phyloP scores from a whole-genome alignment of 768 basidiomycete species.

The Boletus rubescentipes region DNA sequence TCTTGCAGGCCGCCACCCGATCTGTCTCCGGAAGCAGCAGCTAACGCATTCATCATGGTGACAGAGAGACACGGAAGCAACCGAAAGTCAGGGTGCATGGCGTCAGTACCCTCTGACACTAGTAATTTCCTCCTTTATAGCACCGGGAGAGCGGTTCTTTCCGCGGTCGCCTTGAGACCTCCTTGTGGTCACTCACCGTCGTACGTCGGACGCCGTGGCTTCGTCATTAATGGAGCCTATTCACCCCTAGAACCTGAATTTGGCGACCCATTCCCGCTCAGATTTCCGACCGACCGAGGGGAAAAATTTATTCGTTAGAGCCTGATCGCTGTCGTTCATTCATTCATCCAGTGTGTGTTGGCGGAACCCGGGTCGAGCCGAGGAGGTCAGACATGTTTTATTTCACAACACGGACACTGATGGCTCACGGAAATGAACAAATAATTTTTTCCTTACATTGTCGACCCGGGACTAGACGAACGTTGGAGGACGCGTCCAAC shows the following conservation, averaged over 20 bases:
- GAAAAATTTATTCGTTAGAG: constrained; percentile 15
- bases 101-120: constrained; percentile 4
- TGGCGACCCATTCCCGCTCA: constrained; percentile 1
- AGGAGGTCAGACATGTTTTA: constrained; percentile 20
- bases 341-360: constrained; percentile 10
- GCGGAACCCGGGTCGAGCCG: constrained; percentile 3
- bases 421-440: constrained; percentile 31
- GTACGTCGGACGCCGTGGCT: constrained; percentile 3
- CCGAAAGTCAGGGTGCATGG: constrained; percentile 9
- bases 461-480: constrained; percentile 16
- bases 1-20: constrained; percentile 20
- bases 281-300: constrained; percentile 10
- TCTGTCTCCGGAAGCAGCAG: constrained; percentile 8
- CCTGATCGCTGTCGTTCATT: constrained; percentile 20
- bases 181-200: constrained; percentile 18
- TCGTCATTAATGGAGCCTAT: constrained; percentile 26
- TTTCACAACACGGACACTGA: constrained; percentile 23
- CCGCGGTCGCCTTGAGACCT: constrained; percentile 28
- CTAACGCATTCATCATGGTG: constrained; percentile 15
- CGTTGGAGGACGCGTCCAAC: constrained; percentile 5
- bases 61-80: constrained; percentile 11
- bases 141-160: background rate
- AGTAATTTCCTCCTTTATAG: constrained; percentile 14
- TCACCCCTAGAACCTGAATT: constrained; percentile 5
- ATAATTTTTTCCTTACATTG: constrained; percentile 22